phyloP scores from a whole-genome alignment of 2,329 filamentous ascomycete species.

The Pseudogymnoascus sp. region DNA sequence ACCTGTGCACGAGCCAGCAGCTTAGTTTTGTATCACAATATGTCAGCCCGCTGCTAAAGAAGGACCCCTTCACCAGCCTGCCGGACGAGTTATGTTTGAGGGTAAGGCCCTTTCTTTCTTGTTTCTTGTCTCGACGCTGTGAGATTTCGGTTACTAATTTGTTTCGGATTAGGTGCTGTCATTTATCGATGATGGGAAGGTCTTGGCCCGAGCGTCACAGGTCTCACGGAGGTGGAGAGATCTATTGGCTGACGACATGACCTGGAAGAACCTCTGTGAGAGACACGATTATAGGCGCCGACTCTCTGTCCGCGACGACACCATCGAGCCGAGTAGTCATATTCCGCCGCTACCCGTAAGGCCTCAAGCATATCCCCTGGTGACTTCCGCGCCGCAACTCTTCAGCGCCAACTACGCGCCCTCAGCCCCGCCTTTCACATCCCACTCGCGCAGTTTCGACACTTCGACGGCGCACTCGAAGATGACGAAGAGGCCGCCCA shows the following conservation, averaged over 20 bases:
- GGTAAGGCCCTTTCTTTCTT: constrained; percentile 41
- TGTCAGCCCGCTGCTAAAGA: constrained; percentile 87
- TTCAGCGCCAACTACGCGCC: constrained; percentile 19
- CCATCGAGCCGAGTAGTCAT: neutral
- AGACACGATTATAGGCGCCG: constrained; percentile 78
- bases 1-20: constrained; percentile 89
- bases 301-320: constrained; percentile 33
- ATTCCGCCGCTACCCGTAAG: neutral
- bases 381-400: neutral
- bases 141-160: constrained; percentile 12
- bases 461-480: constrained; percentile 32
- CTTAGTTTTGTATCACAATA: constrained; percentile 95
- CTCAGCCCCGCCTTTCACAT: constrained; percentile 28
- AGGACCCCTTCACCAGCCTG: constrained; percentile 87
- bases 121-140: neutral
- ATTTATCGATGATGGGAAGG: constrained; percentile 94
- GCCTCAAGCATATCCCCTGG: neutral
- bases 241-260: constrained; percentile 89
- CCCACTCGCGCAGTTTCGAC: constrained; percentile 45
- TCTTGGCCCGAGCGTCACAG: constrained; percentile 84
- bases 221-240: constrained; percentile 95
- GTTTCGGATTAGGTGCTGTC: constrained; percentile 64
- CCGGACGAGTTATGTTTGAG: constrained; percentile 88
- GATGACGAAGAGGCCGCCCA: constrained; percentile 45
- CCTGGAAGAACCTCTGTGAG: constrained; percentile 94